A percentile compares a stretch with the other conserved stretches of the same genome.
These are phyloP conservation scores for Diaporthe sp. DNA, from an alignment of 2,329 filamentous ascomycete genomes.

Conservation along the genomic window DNA sequence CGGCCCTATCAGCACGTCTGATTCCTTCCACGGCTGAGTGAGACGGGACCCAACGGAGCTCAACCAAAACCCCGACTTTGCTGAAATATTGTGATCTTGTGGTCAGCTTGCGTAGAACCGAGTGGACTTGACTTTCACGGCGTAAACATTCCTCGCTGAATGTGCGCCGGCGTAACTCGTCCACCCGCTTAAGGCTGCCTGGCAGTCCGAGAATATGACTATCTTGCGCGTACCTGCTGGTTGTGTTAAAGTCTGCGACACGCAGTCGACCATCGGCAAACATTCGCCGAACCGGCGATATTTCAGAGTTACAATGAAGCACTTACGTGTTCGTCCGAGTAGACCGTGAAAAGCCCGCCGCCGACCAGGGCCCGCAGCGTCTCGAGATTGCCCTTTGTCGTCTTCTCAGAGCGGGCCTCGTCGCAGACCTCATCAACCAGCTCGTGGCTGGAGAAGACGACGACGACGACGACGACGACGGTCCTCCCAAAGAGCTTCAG, in stretches of 20 bases:
- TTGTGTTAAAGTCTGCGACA: conserved; percentile 29
- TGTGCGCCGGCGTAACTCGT: too few species aligned
- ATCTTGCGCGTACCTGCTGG: too few species aligned
- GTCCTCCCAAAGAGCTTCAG: conserved; percentile 41
- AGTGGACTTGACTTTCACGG: too few species aligned
- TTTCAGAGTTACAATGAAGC: neutral
- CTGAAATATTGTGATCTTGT: too few species aligned
- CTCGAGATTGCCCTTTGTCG: conserved; percentile 32
- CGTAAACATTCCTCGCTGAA: too few species aligned
- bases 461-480: conserved; percentile 55
- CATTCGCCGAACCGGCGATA: conserved; percentile 25
- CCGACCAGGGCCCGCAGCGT: conserved; percentile 33
- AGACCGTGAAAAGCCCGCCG: conserved; percentile 35
- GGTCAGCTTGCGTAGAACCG: too few species aligned
- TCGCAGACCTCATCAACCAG: conserved; percentile 49
- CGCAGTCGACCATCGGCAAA: conserved; percentile 36
- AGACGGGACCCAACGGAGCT: too few species aligned
- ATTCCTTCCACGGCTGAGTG: too few species aligned
- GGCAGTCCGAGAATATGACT: too few species aligned
- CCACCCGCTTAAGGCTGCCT: too few species aligned
- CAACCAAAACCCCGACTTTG: too few species aligned
- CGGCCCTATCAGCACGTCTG: too few species aligned
- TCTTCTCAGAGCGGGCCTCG: conserved; percentile 36
- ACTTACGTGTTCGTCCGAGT: conserved; percentile 35
- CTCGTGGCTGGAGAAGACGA: conserved; percentile 58